Conservation (phyloP, 2,329 filamentous ascomycete genomes). For the Epichloe hybrida region DNA sequence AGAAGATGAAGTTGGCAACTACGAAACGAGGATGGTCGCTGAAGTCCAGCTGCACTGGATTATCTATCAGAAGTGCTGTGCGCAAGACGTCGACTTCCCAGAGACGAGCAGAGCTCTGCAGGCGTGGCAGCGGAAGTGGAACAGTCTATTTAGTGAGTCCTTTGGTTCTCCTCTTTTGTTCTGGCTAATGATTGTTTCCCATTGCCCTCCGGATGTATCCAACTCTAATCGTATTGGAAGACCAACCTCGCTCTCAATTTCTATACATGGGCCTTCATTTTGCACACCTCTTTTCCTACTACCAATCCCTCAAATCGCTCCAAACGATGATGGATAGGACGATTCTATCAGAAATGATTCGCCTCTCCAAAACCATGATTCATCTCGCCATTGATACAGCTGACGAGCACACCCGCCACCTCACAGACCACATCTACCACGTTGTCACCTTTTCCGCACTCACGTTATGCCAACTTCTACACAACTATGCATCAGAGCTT, state of each 20-base stretch:
- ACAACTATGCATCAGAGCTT: conserved; percentile 12
- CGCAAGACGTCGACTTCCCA: conserved; percentile 3
- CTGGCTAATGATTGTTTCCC: no score
- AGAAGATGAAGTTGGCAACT: conserved; percentile 9
- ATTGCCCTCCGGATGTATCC: background rate
- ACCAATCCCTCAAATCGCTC: conserved; percentile 11
- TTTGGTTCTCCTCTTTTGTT: no score
- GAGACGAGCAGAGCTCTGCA: conserved; percentile 6
- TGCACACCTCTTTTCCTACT: conserved; percentile 12
- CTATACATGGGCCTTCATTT: conserved; percentile 18
- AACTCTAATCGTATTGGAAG: conserved; percentile 3
- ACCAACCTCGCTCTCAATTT: conserved; percentile 16
- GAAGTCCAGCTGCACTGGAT: conserved; percentile 17
- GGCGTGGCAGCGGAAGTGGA: conserved; percentile 13
- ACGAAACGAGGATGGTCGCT: conserved; percentile 15
- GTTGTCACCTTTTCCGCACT: conserved; percentile 15
- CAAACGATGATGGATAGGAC: conserved; percentile 7
- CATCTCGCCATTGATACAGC: conserved; percentile 16
- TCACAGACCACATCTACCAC: conserved; percentile 19
- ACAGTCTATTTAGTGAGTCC: conserved; percentile 6
- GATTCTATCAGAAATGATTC: conserved; percentile 12
- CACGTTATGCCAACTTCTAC: conserved; percentile 10
- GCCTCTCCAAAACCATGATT: conserved; percentile 12
- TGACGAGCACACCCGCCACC: conserved; percentile 15
- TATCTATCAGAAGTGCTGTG: conserved; percentile 11